Percentiles rank a stretch among this genome's conserved stretches.
phyloP scores from a whole-genome alignment of 148 eudicot genomes.

The Nepenthes gracilis region DNA sequence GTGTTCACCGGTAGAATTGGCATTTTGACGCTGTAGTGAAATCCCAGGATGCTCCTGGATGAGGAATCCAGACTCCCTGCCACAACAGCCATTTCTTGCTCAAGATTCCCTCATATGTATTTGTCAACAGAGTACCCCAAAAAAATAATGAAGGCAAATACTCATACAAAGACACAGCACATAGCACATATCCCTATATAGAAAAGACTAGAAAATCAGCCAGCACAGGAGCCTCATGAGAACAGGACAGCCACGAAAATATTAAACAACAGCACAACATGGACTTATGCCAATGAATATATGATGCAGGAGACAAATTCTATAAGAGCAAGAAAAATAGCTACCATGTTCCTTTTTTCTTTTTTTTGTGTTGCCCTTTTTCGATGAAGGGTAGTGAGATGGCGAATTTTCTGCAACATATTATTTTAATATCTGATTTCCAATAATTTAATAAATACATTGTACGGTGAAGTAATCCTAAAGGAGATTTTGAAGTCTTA shows the following conservation, averaged over 20 bases:
- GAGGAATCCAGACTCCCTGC: conserved; percentile 34
- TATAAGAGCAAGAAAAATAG: too few relatives aligned
- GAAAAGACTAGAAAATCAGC: neutral
- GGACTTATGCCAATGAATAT: too few relatives aligned
- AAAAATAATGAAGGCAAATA: neutral
- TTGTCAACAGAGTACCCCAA: neutral
- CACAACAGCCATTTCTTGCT: conserved; percentile 14
- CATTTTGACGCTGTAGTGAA: conserved; percentile 22
- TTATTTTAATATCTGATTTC: too few relatives aligned
- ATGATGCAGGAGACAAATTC: too few relatives aligned
- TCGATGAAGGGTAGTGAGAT: too few relatives aligned
- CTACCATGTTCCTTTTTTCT: too few relatives aligned
- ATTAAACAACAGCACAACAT: too few relatives aligned
- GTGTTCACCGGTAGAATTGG: conserved; percentile 10
- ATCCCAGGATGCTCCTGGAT: conserved; percentile 13
- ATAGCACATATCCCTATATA: neutral
- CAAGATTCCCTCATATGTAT: neutral
- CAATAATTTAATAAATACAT: too few relatives aligned
- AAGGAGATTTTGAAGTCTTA: too few relatives aligned
- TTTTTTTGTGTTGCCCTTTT: too few relatives aligned
- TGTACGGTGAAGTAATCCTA: too few relatives aligned
- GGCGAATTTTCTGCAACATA: too few relatives aligned
- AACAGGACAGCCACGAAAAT: neutral
- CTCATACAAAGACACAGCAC: neutral
- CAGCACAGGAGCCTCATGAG: neutral